These are phyloP conservation scores for Zizania latifolia DNA, from an alignment of 176 grass and related monocot species.

Conservation along the genomic window DNA sequence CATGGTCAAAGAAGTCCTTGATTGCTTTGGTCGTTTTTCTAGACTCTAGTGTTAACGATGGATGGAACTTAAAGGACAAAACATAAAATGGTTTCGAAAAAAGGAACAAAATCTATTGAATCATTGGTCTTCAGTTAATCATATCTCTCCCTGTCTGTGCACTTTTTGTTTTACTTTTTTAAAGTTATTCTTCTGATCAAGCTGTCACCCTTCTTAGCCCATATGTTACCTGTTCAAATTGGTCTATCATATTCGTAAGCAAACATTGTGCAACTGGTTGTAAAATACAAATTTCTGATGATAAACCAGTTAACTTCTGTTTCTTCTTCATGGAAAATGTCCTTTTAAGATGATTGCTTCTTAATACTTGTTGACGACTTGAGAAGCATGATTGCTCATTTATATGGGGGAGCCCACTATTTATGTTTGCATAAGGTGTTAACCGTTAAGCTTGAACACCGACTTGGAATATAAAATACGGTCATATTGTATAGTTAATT, in stretches of 20 bases:
- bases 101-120: not conserved
- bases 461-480: not conserved
- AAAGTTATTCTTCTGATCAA: not conserved
- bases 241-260: not conserved
- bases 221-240: not conserved
- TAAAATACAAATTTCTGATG: not conserved
- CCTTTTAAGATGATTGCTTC: not conserved
- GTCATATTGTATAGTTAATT: not conserved
- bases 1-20: not conserved
- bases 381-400: not conserved
- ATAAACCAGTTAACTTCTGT: not conserved
- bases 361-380: not conserved
- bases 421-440: not conserved
- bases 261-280: not conserved
- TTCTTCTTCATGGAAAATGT: not conserved
- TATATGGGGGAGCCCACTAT: not conserved
- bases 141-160: not conserved
- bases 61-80: not conserved
- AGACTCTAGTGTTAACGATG: not conserved
- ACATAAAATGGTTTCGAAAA: too few relatives aligned
- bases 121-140: not conserved
- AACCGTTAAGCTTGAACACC: not conserved
- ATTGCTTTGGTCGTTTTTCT: not conserved
- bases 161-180: not conserved
- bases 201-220: not conserved